Conservation (phyloP, 2,329 filamentous ascomycete species). For the Fusarium decemcellulare region DNA sequence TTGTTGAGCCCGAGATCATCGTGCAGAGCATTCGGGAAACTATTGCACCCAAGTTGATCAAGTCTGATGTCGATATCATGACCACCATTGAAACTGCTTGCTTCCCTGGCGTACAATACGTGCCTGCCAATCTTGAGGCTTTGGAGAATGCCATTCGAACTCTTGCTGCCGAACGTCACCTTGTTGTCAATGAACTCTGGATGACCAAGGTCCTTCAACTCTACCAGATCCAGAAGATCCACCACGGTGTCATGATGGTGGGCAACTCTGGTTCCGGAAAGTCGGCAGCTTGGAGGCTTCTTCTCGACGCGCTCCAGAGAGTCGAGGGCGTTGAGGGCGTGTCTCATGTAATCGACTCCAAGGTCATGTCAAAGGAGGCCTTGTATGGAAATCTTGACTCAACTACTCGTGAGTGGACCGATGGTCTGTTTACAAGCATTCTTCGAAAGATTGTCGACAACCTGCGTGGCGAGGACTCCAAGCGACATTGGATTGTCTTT, state of each 20-base stretch:
- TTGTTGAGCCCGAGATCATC: conserved; percentile 96
- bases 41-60: conserved; percentile 96
- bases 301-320: conserved; percentile 91
- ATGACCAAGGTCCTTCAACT: conserved; percentile 97
- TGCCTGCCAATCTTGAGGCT: conserved; percentile 86
- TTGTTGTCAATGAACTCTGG: conserved; percentile 94
- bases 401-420: conserved; percentile 98
- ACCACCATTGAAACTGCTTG: conserved; percentile 84
- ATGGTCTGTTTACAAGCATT: conserved; percentile 98
- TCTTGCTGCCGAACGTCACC: conserved; percentile 86
- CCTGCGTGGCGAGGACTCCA: conserved; percentile 94
- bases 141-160: conserved; percentile 86
- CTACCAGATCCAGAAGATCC: conserved; percentile 97
- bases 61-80: conserved; percentile 92
- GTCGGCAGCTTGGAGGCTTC: conserved; percentile 92
- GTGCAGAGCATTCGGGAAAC: conserved; percentile 99
- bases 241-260: conserved; percentile 99
- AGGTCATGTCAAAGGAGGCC: conserved; percentile 99
- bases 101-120: conserved; percentile 94
- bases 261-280: conserved; percentile 98
- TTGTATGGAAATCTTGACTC: conserved; percentile 96
- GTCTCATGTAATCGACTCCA: conserved; percentile 97
- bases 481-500: conserved; percentile 99
- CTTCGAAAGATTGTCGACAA: conserved; percentile 99
- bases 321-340: conserved; percentile 95